Evolutionary conservation across 139 green algal genomes (phyloP).

Genomic region (Chlamydomonas sp.): DNA sequence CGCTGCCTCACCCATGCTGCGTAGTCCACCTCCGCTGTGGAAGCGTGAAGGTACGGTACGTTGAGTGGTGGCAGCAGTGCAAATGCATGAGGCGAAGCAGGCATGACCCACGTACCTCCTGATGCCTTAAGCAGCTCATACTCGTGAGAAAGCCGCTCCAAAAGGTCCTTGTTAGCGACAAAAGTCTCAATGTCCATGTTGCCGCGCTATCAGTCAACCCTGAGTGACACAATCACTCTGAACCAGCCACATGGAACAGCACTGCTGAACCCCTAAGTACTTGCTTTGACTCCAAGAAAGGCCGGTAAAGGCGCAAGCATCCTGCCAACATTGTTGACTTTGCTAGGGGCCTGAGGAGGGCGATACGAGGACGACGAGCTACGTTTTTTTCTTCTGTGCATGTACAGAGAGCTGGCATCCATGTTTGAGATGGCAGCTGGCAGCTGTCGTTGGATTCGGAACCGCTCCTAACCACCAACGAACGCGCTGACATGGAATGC

Average conservation of each 20-base stretch:
- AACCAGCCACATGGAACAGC: background rate
- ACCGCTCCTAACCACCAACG: too few relatives aligned
- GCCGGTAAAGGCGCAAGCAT: background rate
- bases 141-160: conserved; percentile 25
- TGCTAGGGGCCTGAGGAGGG: background rate
- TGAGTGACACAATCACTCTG: background rate
- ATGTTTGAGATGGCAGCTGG: too few relatives aligned
- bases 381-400: too few relatives aligned
- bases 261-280: background rate
- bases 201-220: background rate
- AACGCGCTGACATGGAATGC: too few relatives aligned
- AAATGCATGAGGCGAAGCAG: background rate
- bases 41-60: too few relatives aligned
- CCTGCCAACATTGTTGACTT: background rate
- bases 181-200: conserved; percentile 28
- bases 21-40: conserved; percentile 33
- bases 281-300: background rate
- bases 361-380: too few relatives aligned
- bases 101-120: conserved; percentile 11
- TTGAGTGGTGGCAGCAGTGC: background rate
- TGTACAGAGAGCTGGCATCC: too few relatives aligned
- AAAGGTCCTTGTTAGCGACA: conserved; percentile 7
- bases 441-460: too few relatives aligned
- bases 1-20: conserved; percentile 36
- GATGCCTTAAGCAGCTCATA: conserved; percentile 31